Base-by-base conservation (phyloP, 2,329 filamentous ascomycete species). In the Diaporthe amygdali region DNA sequence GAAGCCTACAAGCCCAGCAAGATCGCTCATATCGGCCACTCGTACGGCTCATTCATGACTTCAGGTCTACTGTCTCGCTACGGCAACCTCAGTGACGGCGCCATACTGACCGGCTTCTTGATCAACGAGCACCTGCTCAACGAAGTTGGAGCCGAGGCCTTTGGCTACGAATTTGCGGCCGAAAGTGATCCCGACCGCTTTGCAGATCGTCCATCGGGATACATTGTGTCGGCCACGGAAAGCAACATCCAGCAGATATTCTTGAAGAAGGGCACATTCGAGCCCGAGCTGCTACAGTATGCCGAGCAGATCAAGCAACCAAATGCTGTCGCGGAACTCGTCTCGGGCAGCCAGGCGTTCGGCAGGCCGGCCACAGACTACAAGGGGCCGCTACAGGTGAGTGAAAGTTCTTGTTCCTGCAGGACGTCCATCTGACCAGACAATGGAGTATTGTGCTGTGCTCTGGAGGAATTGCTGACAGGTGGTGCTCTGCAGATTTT, bases 81-180 rank as follows among this genome's bases (percentile, higher is more conserved):
- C 72, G 78, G 78, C 15, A 70, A 77, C 4, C 76, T 82, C 27
- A 79, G 77, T 51, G 81, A 84, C 73, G 82, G 77, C 20, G 76
- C 81, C 22, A 77, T 84, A 55, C 75, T 84, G 56, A 83, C 82
- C 2, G 82, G 81, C 8, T 83, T 79, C 68, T 22, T 69, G n/a
- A 51, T 69, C 34, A 63, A 54, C 17, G 30, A 27, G 1, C 34
- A 63, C 46, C 55, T 63, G 9, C n/a, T 68, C 37, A 41, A 61
- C 10, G 41, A 39, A 22, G 73, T 81, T 22, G 67, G 70, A n/a
- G 73, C 74, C n/a, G 61, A 70, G 25, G 51, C 59, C 7, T 78
- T 73, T 51, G 73, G 74, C 52, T 71, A 70, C 69, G 76, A 78
- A 22, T 76, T 72, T 37, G 76, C 76, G 14, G 66, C 72, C 3